Percentiles rank a stretch among this genome's conserved stretches.
These are phyloP conservation scores for Isoetes taiwanensis DNA, from an alignment of 75 land plant species.

Conservation along the genomic window DNA sequence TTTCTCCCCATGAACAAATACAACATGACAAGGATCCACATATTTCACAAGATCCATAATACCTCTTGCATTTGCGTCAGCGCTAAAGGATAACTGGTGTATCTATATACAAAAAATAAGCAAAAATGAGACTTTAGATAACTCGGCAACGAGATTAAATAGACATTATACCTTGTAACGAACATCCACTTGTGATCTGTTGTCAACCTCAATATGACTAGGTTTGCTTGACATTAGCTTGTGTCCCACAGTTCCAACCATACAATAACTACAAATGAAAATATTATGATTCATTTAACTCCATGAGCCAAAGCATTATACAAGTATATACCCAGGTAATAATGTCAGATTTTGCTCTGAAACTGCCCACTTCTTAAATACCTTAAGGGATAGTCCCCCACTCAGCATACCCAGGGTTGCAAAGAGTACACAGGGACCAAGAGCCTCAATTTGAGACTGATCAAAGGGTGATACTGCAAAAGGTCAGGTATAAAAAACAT, in stretches of 20 bases:
- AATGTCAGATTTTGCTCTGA: constrained; percentile 71
- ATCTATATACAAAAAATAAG: too few species aligned
- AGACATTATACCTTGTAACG: constrained; percentile 99
- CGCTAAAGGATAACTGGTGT: constrained; percentile 82
- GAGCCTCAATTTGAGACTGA: constrained; percentile 62
- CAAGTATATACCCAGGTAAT: constrained; percentile 90
- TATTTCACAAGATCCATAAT: constrained; percentile 87
- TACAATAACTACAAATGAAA: constrained; percentile 49
- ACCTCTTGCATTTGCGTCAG: constrained; percentile 94
- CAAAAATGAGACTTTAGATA: too few species aligned
- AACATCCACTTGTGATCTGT: constrained; percentile 56
- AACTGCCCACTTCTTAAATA: constrained; percentile 95
- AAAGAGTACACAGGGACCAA: constrained; percentile 97
- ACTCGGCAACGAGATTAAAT: too few species aligned
- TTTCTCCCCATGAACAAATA: constrained; percentile 97
- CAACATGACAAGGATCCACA: constrained; percentile 71
- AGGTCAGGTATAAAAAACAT: too few species aligned
- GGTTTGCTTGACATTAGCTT: constrained; percentile 87
- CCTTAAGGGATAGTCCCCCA: constrained; percentile 96
- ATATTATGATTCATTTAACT: too few species aligned
- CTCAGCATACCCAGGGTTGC: constrained; percentile 95
- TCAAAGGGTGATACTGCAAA: constrained; percentile 66
- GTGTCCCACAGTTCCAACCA: constrained; percentile 87
- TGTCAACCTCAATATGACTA: constrained; percentile 59
- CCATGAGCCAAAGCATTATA: too few species aligned